phyloP scores from a whole-genome alignment of 1,284 basidiomycete species.

The Puccinia polysora region DNA sequence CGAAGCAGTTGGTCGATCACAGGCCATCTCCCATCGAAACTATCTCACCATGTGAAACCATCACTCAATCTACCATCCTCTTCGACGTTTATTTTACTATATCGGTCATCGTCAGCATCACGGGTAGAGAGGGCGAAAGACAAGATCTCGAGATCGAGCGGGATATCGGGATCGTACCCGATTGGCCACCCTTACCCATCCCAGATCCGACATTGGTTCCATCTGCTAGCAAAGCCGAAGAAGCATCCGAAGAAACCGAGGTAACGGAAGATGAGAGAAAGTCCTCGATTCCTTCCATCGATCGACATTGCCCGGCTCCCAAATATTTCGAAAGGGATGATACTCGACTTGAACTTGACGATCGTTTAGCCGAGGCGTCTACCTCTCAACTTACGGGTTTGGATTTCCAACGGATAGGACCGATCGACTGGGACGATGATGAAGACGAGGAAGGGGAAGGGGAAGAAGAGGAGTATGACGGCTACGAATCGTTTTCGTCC shows the following conservation, averaged over 20 bases:
- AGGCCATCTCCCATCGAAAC: no score
- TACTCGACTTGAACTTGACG: not conserved
- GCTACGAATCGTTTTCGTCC: slow-evolving; percentile 28
- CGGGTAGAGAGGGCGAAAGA: slow-evolving; percentile 9
- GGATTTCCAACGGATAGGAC: not conserved
- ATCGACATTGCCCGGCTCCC: no score
- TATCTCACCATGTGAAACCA: slow-evolving; percentile 21
- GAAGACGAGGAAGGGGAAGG: not conserved
- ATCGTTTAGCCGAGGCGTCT: not conserved
- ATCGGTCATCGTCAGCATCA: slow-evolving; percentile 4
- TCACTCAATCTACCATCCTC: slow-evolving; percentile 24
- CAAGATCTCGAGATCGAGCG: slow-evolving; percentile 5
- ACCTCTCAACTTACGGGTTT: not conserved
- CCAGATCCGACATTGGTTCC: not conserved
- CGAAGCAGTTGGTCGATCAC: no score
- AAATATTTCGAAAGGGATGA: not conserved
- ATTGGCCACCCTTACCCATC: slow-evolving; percentile 3
- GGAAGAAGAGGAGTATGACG: slow-evolving; percentile 42
- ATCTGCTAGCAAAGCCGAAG: not conserved
- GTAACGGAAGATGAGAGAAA: not conserved
- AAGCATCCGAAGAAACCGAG: not conserved
- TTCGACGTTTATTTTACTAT: slow-evolving; percentile 28
- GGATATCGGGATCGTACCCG: slow-evolving; percentile 9
- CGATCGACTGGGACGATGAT: not conserved
- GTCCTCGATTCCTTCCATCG: no score